These are phyloP conservation scores for Sporothrix pseudoabietina DNA, from an alignment of 2,329 filamentous ascomycete genomes.

Conservation along the genomic window DNA sequence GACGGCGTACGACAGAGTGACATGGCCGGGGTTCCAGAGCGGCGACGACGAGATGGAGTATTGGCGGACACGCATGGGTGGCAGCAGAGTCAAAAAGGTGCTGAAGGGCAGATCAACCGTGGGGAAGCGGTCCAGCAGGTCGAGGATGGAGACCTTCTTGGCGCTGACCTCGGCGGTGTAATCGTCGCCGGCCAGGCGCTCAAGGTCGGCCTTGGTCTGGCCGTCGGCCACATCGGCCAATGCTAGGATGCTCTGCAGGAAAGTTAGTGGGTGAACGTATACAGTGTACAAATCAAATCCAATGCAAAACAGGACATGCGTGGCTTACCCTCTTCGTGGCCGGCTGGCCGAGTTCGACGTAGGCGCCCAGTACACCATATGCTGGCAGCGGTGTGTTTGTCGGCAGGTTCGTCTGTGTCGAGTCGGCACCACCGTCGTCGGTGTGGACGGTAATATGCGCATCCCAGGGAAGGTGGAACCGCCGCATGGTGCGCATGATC, in stretches of 20 bases:
- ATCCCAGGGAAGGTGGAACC: conserved; percentile 70
- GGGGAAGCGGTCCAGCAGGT: conserved; percentile 62
- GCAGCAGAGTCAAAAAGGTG: conserved; percentile 64
- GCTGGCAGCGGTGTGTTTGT: conserved; percentile 60
- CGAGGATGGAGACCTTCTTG: conserved; percentile 55
- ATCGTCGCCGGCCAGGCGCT: conserved; percentile 47
- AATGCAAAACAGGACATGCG: not conserved
- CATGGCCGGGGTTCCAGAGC: conserved; percentile 49
- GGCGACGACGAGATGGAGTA: conserved; percentile 73
- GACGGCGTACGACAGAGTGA: conserved; percentile 68
- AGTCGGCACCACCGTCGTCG: conserved; percentile 56
- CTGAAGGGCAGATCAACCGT: conserved; percentile 58
- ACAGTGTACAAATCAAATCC: not conserved
- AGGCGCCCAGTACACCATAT: conserved; percentile 64
- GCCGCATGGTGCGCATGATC: conserved; percentile 63
- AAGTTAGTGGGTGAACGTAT: not conserved
- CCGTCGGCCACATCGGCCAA: conserved; percentile 40
- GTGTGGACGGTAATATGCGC: conserved; percentile 62
- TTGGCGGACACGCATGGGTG: conserved; percentile 56
- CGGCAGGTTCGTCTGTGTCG: conserved; percentile 47
- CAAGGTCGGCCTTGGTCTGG: conserved; percentile 43
- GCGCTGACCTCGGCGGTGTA: conserved; percentile 8
- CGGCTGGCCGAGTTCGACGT: conserved; percentile 71
- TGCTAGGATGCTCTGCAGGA: conserved; percentile 44
- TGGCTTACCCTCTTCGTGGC: conserved; percentile 51